Evolutionary conservation across 2,329 filamentous ascomycete genomes (phyloP), one percentile per base, ranked within the genome.

Genomic region (Ophiocordyceps polyrhachis-furcata): DNA sequence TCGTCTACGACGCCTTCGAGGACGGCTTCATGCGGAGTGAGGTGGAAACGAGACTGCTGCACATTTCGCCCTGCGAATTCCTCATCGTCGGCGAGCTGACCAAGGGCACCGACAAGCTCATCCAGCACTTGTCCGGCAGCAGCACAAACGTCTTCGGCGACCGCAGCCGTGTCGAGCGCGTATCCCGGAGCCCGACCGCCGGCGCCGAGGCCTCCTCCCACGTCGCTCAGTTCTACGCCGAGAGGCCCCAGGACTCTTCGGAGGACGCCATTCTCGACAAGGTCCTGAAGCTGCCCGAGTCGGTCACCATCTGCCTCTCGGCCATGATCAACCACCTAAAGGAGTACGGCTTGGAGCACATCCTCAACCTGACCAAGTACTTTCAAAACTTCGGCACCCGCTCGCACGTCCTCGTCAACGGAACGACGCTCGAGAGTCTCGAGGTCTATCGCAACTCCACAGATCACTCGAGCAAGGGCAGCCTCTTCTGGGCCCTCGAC

Each of bases 1-100:
- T 98, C 53, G 82, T 96, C 46, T 93, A 95, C 55, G 91, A 98
- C 56, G 79, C 81, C 47, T 98, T 98, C 53, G 86, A 96, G 53
- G 91, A 98, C 56, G 87, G 89, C 2, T 96, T 96, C 63, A 94
- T 98, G 89, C 74, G 91, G 43, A 87, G 81, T 54, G 91, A 98
- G 58, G 83, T 98, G 31, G 91, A 98, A 64, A 98, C 91, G 0
- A 71, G 91, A n/a, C 66, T 98, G 23, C 67, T 98, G 28, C 91
- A 98, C 58, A 93, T 98, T 51, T 86, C 89, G 0, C 91, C 91
- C 0, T 94, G 88, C 62, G 91, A 98, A 60, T 86, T 98, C 49
- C 70, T 98, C 29, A 82, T 98, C 41, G 85, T 98, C 1, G 91
- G 91, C 14, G 79, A 91, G 14, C 73, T 96, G 14, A 91, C 88